These are phyloP conservation scores for Arthrobotrys pseudoclavata DNA, from an alignment of 2,329 filamentous ascomycete genomes.

Conservation along the genomic window DNA sequence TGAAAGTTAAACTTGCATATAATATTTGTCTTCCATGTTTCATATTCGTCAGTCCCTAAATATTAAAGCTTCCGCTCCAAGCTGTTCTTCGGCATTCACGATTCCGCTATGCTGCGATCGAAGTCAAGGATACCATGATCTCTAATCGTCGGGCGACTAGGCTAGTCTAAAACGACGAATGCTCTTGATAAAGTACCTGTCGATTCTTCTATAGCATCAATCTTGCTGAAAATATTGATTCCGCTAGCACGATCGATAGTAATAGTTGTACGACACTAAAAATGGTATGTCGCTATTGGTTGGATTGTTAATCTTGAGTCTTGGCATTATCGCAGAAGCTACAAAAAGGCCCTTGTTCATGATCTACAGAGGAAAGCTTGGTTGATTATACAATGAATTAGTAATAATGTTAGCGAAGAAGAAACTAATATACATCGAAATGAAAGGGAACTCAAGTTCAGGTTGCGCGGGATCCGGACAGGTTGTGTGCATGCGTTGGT, in stretches of 20 bases:
- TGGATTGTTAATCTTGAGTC: neutral
- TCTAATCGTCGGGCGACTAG: no score
- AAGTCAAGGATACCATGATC: no score
- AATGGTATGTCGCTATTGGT: neutral
- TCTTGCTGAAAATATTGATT: neutral
- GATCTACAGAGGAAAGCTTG: constrained; percentile 2
- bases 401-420: neutral
- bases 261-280: neutral
- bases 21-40: neutral
- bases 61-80: neutral
- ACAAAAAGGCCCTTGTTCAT: neutral
- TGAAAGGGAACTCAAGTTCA: neutral
- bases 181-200: no score
- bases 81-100: no score
- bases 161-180: neutral
- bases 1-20: neutral
- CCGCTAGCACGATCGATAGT: neutral
- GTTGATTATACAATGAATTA: neutral
- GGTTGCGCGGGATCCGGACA: neutral
- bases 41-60: neutral
- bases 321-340: constrained; percentile 15
- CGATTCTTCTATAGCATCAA: no score
- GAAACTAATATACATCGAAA: neutral
- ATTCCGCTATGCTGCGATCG: neutral
- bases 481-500: neutral